Percentiles rank a stretch among this genome's conserved stretches.
Conservation (phyloP, 1,284 basidiomycete species). For the Puccinia coronata region DNA sequence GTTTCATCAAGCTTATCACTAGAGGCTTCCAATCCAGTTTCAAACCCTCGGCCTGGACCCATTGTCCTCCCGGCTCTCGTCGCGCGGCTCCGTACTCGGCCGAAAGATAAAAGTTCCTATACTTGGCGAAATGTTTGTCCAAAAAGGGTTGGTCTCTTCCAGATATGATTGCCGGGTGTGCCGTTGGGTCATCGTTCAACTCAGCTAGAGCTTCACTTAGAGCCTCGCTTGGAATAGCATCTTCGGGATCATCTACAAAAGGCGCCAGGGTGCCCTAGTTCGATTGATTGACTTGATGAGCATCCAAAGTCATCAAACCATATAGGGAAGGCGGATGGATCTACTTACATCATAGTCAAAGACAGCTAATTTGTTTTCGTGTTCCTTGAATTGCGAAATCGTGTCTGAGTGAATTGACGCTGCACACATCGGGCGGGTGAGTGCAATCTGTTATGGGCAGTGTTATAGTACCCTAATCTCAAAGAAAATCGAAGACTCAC, state of each 20-base stretch:
- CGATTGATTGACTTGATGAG: neutral
- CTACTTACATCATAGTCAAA: slow-evolving; percentile 31
- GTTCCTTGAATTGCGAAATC: neutral
- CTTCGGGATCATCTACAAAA: slow-evolving; percentile 53
- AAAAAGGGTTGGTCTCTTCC: slow-evolving; percentile 57
- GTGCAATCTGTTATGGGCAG: neutral
- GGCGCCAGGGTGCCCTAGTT: slow-evolving; percentile 58
- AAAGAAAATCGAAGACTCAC: neutral
- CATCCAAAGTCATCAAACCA: neutral
- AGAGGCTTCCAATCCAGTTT: neutral
- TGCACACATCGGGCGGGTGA: neutral
- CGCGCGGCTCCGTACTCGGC: slow-evolving; percentile 59
- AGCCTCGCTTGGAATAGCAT: slow-evolving; percentile 56
- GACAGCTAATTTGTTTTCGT: neutral
- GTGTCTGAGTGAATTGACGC: neutral
- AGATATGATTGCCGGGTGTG: slow-evolving; percentile 58
- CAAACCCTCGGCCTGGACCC: neutral
- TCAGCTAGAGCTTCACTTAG: slow-evolving; percentile 55
- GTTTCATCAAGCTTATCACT: neutral
- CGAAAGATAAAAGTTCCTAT: slow-evolving; percentile 56
- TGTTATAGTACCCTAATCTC: neutral
- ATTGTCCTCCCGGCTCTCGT: slow-evolving; percentile 39
- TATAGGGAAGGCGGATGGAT: neutral
- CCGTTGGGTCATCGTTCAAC: slow-evolving; percentile 54
- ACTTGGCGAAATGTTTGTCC: slow-evolving; percentile 56